Base-by-base conservation (phyloP, 2,329 filamentous ascomycete species). In the Sclerotinia glacialis region DNA sequence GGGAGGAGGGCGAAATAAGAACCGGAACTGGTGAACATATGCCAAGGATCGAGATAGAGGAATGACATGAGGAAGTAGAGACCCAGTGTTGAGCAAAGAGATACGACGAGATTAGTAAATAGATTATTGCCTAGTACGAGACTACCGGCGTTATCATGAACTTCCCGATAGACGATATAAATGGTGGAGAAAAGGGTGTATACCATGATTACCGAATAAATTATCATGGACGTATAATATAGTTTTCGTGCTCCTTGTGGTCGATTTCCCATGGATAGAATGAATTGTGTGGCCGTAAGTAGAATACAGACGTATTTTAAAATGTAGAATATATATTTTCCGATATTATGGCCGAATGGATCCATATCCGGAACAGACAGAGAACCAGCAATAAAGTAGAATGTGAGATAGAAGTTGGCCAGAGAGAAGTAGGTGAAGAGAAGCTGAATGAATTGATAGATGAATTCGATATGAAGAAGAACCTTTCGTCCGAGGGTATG, bases 391-490 rank as follows among this genome's bases (percentile, higher is more conserved):
- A 99, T 89, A 81, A 99, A 99, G 84, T 93, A 99, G 80, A 99
- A 99, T 67, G 93, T 96, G 63, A 99, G 88, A 78, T 98, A 99
- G 83, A 98, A 99, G 82, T 99, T 99, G 78, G 94, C 93, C 50
- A 99, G 87, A 14, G 94, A 97, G 82, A 99, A 98, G 82, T 92
- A 99, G 55, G 95, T 99, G 81, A 99, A 99, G 69, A 96, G 78
- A 18, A 99, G 86, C 75, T 93, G 91, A 72, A 98, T 84, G 77
- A 96, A 89, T 77, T 99, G 95, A 78, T 99, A 99, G 72, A 97
- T 78, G 76, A 97, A 97, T 78, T 99, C 95, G 73, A 98, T 87
- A 78, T 97, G 93, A 63, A 99, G 86, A 44, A 99, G 84, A 31
- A 96, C 84, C 79, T 99, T 99, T 72, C 95, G 90, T 47, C 88